Evolutionary conservation across 306 rosid species (phyloP).

Genomic region (Astragalus glycyphyllos): DNA sequence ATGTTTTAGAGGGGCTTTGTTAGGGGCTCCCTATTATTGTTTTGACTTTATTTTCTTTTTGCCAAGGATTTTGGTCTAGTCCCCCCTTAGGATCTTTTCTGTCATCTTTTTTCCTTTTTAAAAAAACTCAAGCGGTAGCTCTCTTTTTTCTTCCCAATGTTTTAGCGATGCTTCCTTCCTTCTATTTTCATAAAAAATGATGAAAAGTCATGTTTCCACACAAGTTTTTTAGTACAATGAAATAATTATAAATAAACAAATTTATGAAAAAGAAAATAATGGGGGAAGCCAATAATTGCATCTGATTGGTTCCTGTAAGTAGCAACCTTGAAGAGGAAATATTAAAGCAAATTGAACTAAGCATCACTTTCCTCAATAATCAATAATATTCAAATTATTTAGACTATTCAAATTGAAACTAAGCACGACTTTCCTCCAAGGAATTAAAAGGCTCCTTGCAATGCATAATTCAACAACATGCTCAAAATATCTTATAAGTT

Average conservation of each 20-base stretch:
- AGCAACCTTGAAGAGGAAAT: not conserved
- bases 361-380: not conserved
- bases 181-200: not conserved
- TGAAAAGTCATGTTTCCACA: not conserved
- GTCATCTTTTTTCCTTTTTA: too few species aligned
- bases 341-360: not conserved
- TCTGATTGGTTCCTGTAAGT: not conserved
- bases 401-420: not conserved
- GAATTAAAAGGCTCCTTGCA: slow-evolving; percentile 11
- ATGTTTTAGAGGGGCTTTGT: too few species aligned
- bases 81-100: too few species aligned
- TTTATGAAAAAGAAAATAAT: not conserved
- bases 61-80: too few species aligned
- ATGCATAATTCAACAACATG: slow-evolving; percentile 16
- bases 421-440: not conserved
- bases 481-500: slow-evolving; percentile 23
- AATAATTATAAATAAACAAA: slow-evolving; percentile 2
- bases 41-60: too few species aligned
- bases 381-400: slow-evolving; percentile 1
- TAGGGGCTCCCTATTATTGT: too few species aligned
- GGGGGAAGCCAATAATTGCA: slow-evolving; percentile 20
- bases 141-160: too few species aligned
- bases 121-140: too few species aligned
- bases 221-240: slow-evolving; percentile 2
- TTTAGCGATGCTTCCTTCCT: too few species aligned